Evolutionary conservation across 2,329 filamentous ascomycete genomes (phyloP).

Genomic region (Coniochaeta hoffmannii): DNA sequence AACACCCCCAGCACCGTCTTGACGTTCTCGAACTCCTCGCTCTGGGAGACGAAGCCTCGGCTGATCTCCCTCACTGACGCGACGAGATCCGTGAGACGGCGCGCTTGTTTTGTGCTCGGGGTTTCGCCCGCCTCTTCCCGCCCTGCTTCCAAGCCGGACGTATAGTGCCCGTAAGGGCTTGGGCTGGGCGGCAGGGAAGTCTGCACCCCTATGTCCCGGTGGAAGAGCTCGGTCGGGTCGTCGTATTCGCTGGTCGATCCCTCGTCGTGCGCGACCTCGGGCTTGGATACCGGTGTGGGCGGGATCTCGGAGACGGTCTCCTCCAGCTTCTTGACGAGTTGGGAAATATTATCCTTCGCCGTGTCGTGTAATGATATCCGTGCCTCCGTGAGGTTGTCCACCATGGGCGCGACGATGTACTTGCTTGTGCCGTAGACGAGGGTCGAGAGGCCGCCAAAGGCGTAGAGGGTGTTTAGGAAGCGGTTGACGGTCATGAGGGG

Average conservation of each 20-base stretch:
- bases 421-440: slow-evolving; percentile 65
- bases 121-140: slow-evolving; percentile 13
- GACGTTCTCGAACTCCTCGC: slow-evolving; percentile 42
- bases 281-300: slow-evolving; percentile 1
- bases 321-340: slow-evolving; percentile 44
- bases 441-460: slow-evolving; percentile 49
- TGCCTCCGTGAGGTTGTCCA: slow-evolving; percentile 41
- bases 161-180: slow-evolving; percentile 9
- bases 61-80: slow-evolving; percentile 33
- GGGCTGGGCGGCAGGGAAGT: slow-evolving; percentile 50
- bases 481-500: slow-evolving; percentile 55
- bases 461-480: slow-evolving; percentile 52
- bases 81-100: slow-evolving; percentile 34
- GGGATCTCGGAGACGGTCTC: slow-evolving; percentile 56
- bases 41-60: slow-evolving; percentile 34
- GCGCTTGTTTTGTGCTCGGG: slow-evolving; percentile 24
- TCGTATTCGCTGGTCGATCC: slow-evolving; percentile 36
- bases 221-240: slow-evolving; percentile 72
- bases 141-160: background rate
- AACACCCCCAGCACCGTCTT: slow-evolving; percentile 50
- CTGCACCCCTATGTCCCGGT: slow-evolving; percentile 73
- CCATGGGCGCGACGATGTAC: slow-evolving; percentile 59
- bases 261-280: slow-evolving; percentile 12
- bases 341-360: slow-evolving; percentile 35
- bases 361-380: slow-evolving; percentile 45